Evolutionary conservation across 2,329 filamentous ascomycete species (phyloP), one percentile per base, ranked within the genome.

Genomic region (Hypoxylon sp.): DNA sequence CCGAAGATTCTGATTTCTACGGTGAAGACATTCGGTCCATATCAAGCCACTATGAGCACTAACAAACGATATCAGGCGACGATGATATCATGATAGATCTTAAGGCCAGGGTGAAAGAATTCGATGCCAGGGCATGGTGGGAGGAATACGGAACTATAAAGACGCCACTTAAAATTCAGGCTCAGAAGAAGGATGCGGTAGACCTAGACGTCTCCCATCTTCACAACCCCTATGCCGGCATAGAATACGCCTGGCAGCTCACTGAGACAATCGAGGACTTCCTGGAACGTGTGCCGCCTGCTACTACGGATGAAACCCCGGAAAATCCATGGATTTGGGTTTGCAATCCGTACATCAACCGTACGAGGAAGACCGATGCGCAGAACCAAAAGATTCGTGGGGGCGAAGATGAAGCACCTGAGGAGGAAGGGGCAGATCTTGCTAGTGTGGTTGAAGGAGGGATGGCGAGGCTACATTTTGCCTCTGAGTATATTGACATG

Each of bases 261-360:
- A 81, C 81, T 1, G 92, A 94, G 75, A 86, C 85, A 0, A 80
- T 91, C 1, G 79, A 86, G 6, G 84, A 86, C 0, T 97, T 97
- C 72, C 79, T 96, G 1, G 65, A 80, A 7, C 88, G 93, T 7
- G 82, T 94, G 0, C 90, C 91, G 0, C 92, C 93, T 0, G 84
- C 85, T 2, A 90, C 85, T 1, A 92, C 89, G 0, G 78, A 82
- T 2, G 76, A 80, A 2, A 79, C 77, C 0, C 74, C 74, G 0
- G 72, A 80, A 0, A 82, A 85, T 2, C 85, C 86, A 0, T 96
- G 92, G 91, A 93, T 97, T 51, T 93, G 86, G 81, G 86, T 92
- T 45, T 86, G 85, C 57, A 93, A 93, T 76, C 91, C 90, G 0
- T 85, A 86, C 73, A 82, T 81, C 66, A 75, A 76, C 2, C 78